A percentile compares a stretch with the other conserved stretches of the same genome.
Evolutionary conservation across 305 asterid genomes (phyloP).

Genomic region (Fraxinus sp.): DNA sequence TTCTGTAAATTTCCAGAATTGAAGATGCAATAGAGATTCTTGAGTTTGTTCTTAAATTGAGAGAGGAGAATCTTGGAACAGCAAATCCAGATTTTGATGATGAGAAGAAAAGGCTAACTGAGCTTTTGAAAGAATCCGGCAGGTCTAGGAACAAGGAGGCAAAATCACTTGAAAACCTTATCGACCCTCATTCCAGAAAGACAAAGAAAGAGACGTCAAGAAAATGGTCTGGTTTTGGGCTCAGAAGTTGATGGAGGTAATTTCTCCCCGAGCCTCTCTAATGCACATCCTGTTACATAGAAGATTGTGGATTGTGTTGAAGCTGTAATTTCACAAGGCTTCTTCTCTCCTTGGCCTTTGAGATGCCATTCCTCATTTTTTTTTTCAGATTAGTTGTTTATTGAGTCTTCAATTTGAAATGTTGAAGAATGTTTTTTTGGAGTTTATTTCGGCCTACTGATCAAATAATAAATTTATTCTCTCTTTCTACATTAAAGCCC

Average conservation of each 20-base stretch:
- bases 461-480: background rate
- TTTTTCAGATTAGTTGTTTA: constrained; percentile 20
- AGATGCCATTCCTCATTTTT: constrained; percentile 18
- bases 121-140: constrained; percentile 94
- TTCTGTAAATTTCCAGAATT: constrained; percentile 46
- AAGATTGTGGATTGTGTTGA: constrained; percentile 54
- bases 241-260: constrained; percentile 58
- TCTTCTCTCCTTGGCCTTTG: constrained; percentile 34
- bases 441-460: background rate
- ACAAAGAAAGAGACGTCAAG: constrained; percentile 76
- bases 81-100: constrained; percentile 97
- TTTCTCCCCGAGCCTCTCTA: constrained; percentile 6
- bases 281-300: constrained; percentile 45
- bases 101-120: constrained; percentile 94
- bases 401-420: constrained; percentile 40
- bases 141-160: constrained; percentile 89
- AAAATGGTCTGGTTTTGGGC: constrained; percentile 98
- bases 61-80: constrained; percentile 97
- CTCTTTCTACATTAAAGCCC: background rate
- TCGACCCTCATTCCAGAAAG: constrained; percentile 78
- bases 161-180: constrained; percentile 86
- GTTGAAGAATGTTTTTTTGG: constrained; percentile 29
- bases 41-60: constrained; percentile 83
- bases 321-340: constrained; percentile 46
- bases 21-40: constrained; percentile 96